Evolutionary conservation across 2,329 filamentous ascomycete genomes (phyloP).

Genomic region (Niveomyces coronatus): DNA sequence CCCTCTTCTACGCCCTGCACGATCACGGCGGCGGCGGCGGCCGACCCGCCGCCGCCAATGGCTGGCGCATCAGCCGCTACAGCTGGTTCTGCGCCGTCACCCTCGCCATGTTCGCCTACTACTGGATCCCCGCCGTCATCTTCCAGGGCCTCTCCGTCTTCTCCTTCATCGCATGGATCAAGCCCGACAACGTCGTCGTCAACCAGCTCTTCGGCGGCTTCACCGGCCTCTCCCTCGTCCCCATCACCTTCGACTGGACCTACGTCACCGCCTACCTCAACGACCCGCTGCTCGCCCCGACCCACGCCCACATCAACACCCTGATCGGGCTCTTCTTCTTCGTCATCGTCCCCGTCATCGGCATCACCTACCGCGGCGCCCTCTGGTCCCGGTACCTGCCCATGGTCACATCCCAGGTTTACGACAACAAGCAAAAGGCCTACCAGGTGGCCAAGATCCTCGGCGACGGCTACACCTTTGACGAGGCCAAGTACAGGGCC

Average conservation of each 20-base stretch:
- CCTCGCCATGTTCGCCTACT: constrained; percentile 35
- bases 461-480: constrained; percentile 33
- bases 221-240: constrained; percentile 42
- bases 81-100: constrained; percentile 35
- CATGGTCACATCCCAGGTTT: constrained; percentile 40
- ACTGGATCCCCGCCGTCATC: constrained; percentile 42
- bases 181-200: constrained; percentile 39
- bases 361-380: constrained; percentile 34
- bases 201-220: constrained; percentile 47
- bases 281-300: constrained; percentile 30
- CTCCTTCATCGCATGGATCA: constrained; percentile 45
- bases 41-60: constrained; percentile 23
- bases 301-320: constrained; percentile 35
- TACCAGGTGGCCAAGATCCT: constrained; percentile 45
- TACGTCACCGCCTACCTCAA: constrained; percentile 30
- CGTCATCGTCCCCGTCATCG: constrained; percentile 33
- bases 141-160: constrained; percentile 42
- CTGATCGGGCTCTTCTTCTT: constrained; percentile 33
- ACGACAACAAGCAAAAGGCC: constrained; percentile 41
- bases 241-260: constrained; percentile 41
- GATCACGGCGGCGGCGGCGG: constrained; percentile 30
- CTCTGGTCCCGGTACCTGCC: constrained; percentile 44
- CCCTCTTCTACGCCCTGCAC: constrained; percentile 35
- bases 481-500: constrained; percentile 36
- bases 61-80: constrained; percentile 35